Percentiles rank a stretch among this genome's conserved stretches.
Conservation (phyloP, 1,284 basidiomycete genomes). For the Ustilago trichophora region DNA sequence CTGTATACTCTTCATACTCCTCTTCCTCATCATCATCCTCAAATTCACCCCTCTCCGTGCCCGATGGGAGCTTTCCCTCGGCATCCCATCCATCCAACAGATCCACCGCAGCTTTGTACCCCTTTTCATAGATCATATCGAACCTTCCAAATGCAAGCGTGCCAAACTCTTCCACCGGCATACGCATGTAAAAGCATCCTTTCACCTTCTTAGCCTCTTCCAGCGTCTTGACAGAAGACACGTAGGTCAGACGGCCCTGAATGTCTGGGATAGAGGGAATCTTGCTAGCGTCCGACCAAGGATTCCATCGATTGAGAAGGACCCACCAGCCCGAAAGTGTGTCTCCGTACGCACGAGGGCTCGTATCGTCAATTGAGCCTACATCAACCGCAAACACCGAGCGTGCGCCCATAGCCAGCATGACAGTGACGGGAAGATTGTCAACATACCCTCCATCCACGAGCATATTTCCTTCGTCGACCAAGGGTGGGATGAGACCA, state of each 20-base stretch:
- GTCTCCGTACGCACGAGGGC: constrained; percentile 91
- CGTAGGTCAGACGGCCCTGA: constrained; percentile 93
- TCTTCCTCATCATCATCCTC: constrained; percentile 21
- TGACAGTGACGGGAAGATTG: constrained; percentile 77
- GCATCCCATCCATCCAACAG: constrained; percentile 81
- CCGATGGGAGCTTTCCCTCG: constrained; percentile 81
- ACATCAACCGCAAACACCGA: constrained; percentile 96
- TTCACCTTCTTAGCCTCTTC: constrained; percentile 91
- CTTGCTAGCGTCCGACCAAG: constrained; percentile 74
- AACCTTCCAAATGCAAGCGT: constrained; percentile 69
- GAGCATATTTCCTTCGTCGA: constrained; percentile 84
- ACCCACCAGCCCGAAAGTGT: constrained; percentile 97
- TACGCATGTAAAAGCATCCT: constrained; percentile 88
- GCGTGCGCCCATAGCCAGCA: constrained; percentile 89
- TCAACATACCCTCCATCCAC: constrained; percentile 60
- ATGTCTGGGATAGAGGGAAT: constrained; percentile 96
- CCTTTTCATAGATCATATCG: constrained; percentile 76
- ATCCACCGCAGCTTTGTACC: constrained; percentile 79
- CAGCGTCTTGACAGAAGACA: constrained; percentile 91
- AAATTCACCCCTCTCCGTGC: constrained; percentile 69
- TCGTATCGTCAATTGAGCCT: constrained; percentile 93
- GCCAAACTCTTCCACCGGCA: constrained; percentile 76
- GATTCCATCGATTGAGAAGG: constrained; percentile 81
- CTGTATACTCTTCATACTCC: constrained; percentile 14
- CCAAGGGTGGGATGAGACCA: constrained; percentile 90